These are phyloP conservation scores for Hanseniaspora occidentalis DNA, from an alignment of 805 yeast genomes.

Conservation along the genomic window DNA sequence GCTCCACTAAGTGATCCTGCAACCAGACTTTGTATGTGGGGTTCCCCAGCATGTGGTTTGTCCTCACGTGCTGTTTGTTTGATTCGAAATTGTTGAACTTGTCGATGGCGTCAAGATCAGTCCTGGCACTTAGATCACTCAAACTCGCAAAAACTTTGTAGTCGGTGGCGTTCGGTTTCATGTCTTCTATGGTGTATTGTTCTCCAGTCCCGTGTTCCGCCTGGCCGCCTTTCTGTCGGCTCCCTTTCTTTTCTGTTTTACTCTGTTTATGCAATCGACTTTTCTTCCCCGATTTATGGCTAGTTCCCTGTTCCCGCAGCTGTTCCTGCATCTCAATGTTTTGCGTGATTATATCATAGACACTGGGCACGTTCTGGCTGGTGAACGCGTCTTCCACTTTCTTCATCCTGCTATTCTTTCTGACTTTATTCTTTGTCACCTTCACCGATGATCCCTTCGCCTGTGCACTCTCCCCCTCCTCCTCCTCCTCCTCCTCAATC, in stretches of 20 bases:
- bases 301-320: neutral
- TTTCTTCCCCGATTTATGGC: neutral
- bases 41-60: too few species aligned
- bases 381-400: neutral
- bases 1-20: conserved; percentile 61
- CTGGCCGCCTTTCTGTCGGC: neutral
- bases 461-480: neutral
- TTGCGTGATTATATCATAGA: neutral
- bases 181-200: neutral
- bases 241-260: neutral
- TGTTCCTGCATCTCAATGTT: neutral
- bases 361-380: neutral
- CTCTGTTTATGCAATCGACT: neutral
- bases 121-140: neutral
- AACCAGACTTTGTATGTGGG: conserved; percentile 42
- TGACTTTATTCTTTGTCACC: neutral
- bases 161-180: conserved; percentile 7
- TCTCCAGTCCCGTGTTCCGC: neutral
- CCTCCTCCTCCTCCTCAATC: neutral
- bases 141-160: conserved; percentile 17
- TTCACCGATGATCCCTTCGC: neutral
- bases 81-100: neutral
- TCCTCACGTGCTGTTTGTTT: neutral
- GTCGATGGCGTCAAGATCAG: neutral
- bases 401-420: neutral